phyloP scores from a whole-genome alignment of 2,329 filamentous ascomycete species.

The Hypoxylon sp. region DNA sequence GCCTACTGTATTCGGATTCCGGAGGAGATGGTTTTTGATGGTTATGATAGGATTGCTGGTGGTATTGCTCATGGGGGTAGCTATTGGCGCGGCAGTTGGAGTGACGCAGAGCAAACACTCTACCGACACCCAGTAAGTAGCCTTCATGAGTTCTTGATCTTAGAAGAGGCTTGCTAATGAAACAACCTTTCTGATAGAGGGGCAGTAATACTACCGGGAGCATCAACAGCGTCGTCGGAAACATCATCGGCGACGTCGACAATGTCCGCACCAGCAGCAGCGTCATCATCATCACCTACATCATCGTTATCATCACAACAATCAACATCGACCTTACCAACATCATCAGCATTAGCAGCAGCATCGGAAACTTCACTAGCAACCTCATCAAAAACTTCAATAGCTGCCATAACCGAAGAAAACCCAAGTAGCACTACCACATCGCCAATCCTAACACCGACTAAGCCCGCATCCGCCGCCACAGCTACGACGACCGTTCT shows the following conservation, averaged over 20 bases:
- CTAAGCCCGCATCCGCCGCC: conserved; percentile 28
- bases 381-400: not conserved
- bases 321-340: not conserved
- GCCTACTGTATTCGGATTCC: conserved; percentile 32
- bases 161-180: not conserved
- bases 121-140: conserved; percentile 34
- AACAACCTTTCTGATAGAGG: not conserved
- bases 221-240: conserved; percentile 24
- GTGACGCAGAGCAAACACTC: conserved; percentile 33
- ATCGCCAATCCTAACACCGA: conserved; percentile 19
- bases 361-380: not conserved
- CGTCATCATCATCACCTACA: not conserved
- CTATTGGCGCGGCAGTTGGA: conserved; percentile 42
- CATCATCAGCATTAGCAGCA: not conserved
- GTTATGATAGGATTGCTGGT: conserved; percentile 36
- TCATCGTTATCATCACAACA: not conserved
- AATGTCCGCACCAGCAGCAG: not conserved
- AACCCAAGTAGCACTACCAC: conserved; percentile 37
- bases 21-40: conserved; percentile 35
- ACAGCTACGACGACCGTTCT: conserved; percentile 21
- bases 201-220: conserved; percentile 20
- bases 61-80: conserved; percentile 33
- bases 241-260: not conserved
- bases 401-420: not conserved
- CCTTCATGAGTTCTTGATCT: not conserved